Base-by-base conservation (phyloP, 1,284 basidiomycete species). In the Moesziomyces antarcticus region DNA sequence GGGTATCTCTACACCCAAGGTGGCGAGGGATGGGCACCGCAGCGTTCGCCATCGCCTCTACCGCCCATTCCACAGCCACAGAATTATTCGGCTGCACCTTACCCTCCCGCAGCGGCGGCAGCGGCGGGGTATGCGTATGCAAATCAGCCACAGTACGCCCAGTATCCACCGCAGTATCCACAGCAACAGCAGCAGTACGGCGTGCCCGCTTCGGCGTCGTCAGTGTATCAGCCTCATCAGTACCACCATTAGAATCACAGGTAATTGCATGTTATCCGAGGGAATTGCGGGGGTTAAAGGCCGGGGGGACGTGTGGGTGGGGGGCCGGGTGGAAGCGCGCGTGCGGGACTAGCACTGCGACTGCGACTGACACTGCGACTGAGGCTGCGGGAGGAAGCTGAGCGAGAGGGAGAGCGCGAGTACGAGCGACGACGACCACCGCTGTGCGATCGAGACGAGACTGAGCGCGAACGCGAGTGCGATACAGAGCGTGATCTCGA, bases 291-390 rank as follows among this genome's bases (percentile, higher is more conserved):
- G n/a, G n/a, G 27, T 67, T 57, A 75, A 6, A 75, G 58, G 7
- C 73, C 69, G 14, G 73, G 68, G 8, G 73, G 73, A 11, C 73
- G 43, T 4, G 52, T 6, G 14, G 72, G 71, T 14, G 71, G 71
- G 18, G 71, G 71, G 1, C 71, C 71, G 20, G 72, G 73, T 27
- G 62, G 67, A 22, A 62, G 67, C 21, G 70, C 60, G 27, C 61
- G 35, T 18, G 6, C 35, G 13, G 14, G 14, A 16, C 18, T 33
- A n/a, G 21, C 41, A 40, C 52, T 69, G 16, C 54, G n/a, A 35
- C 54, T 56, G 9, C 25, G 13, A 20, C 49, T 56, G 10, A 33
- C 27, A 25, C 24, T 50, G 20, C 16, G 21, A 33, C 47, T 50
- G 30, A 33, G 46, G 21, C 52, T 54, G n/a, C 56, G 47, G 4